Base-by-base conservation (phyloP, 495 filamentous ascomycete species). In the Penicillium verhagenii region DNA sequence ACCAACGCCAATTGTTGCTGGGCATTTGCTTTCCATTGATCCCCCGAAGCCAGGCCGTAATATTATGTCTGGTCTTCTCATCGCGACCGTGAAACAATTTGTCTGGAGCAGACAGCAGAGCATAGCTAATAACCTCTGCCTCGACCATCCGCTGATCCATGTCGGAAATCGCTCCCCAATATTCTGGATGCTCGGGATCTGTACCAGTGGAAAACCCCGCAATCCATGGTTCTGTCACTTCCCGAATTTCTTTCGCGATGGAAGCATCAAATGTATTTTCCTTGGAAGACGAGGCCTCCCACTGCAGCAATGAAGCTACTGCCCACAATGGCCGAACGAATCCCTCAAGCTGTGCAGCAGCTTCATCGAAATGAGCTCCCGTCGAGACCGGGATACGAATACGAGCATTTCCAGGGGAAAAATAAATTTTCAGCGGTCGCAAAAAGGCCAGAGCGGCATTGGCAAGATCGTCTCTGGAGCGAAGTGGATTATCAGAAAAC, bases 111-210 rank as follows among this genome's bases (percentile, higher is more conserved):
- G 44, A 33, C 7, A 67, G 19, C 0, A 67, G 45, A 7, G 64
- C 61, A 43, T 52, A 61, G n/a, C 55, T 53, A 6, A 65, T 52
- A 1, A 63, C 53, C 19, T 65, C 65, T 2, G 60, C 60, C 35
- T 68, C 65, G 2, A 68, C 62, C 65, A 68, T 68, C 5, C 64
- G 50, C 37, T 67, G 64, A 39, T 62, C 61, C 10, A 28, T 37
- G 11, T 65, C 59, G 1, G 24, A 37, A 2, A 68, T 52, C 9
- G 50, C 39, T 8, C 61, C 65, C 65, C 65, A 67, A 26, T 68
- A 68, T 18, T 68, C 61, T 9, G 44, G 23, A 28, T 56, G 51
- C 8, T 58, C 42, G 2, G 61, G 61, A 25, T 68, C 57, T 8
- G 54, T 57, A 5, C 59, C 61, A 8, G 47, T 42, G 6, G 6